Evolutionary conservation across 2,329 filamentous ascomycete genomes (phyloP), one percentile per base, ranked within the genome.

Genomic region (Colletotrichum sp.): DNA sequence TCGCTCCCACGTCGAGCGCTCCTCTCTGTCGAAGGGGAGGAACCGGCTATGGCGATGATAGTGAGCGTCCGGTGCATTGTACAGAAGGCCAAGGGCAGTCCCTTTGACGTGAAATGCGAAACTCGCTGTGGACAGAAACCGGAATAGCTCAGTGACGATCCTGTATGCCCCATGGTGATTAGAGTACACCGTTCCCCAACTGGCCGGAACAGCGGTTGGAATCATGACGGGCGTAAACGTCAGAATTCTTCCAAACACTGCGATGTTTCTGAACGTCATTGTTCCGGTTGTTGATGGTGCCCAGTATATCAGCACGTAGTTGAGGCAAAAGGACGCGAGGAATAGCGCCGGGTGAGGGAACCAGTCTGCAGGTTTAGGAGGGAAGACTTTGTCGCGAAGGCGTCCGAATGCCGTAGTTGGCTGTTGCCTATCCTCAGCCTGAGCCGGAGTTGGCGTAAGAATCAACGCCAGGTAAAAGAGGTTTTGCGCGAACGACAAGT

Each of bases 391-490:
- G 43, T 81, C 72, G 51, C 80, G 75, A 69, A 82, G 55, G 62
- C 78, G 78, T 62, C 76, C 77, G 75, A 80, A 82, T 71, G 72
- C 77, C 13, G 84, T 82, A 8, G 71, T 71, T 74, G 79, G 76
- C 77, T 82, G 58, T 73, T 79, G 76, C 70, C 79, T 54, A 72
- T 77, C 71, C 9, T 75, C 76, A 24, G 79, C 72, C 13, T 81
- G 80, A 13, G 89, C 74, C 2, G 89, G 87, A 7, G 87, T 79
- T 1, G 90, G 90, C 1, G 88, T 90, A 31, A 91, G 85, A 12
- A 92, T 82, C 33, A 92, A 82, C 9, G 89, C 87, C 12, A 92
- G 78, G 78, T 90, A 91, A 82, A 93, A 93, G 34, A 93, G 81
- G 76, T 91, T 92, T 80, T 91, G 88, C 4, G 90, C 89, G 76